Conservation (phyloP, 2,329 filamentous ascomycete species). For the Aspergillus vadensis region DNA sequence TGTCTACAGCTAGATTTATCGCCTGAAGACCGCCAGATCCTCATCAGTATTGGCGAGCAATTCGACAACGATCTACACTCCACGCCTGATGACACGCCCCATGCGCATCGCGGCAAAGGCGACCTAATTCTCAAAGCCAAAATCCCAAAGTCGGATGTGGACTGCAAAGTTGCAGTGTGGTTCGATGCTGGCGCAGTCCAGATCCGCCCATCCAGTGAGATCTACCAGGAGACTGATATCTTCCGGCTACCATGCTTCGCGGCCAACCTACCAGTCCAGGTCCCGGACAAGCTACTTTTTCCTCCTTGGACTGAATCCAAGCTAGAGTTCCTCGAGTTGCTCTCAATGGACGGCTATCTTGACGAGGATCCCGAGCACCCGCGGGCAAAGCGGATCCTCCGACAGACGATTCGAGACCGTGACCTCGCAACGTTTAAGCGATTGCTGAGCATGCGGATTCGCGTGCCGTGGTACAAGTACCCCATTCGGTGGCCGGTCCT, state of each 20-base stretch:
- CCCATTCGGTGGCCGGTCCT: slow-evolving; percentile 37
- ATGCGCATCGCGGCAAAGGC: slow-evolving; percentile 33
- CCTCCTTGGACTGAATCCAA: slow-evolving; percentile 43
- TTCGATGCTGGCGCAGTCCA: slow-evolving; percentile 41
- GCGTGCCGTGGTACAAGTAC: slow-evolving; percentile 35
- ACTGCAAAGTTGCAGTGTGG: slow-evolving; percentile 40
- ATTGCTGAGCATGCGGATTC: slow-evolving; percentile 35
- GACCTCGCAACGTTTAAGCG: slow-evolving; percentile 36
- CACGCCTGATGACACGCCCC: slow-evolving; percentile 22
- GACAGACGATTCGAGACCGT: slow-evolving; percentile 39
- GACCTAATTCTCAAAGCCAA: slow-evolving; percentile 33
- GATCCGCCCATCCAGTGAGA: slow-evolving; percentile 30
- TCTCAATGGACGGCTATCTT: slow-evolving; percentile 41
- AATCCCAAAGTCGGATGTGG: slow-evolving; percentile 12
- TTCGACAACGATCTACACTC: slow-evolving; percentile 25
- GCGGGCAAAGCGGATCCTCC: slow-evolving; percentile 36
- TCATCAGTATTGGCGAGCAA: slow-evolving; percentile 27
- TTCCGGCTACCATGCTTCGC: slow-evolving; percentile 39
- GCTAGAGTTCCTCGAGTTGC: slow-evolving; percentile 41
- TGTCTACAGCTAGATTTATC: slow-evolving; percentile 32
- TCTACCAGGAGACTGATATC: slow-evolving; percentile 35
- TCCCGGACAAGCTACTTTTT: slow-evolving; percentile 43
- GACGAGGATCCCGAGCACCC: slow-evolving; percentile 34
- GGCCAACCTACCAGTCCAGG: slow-evolving; percentile 29
- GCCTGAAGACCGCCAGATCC: slow-evolving; percentile 23